Conservation (phyloP, 2,329 filamentous ascomycete species). For the Neofusicoccum umdonicola region DNA sequence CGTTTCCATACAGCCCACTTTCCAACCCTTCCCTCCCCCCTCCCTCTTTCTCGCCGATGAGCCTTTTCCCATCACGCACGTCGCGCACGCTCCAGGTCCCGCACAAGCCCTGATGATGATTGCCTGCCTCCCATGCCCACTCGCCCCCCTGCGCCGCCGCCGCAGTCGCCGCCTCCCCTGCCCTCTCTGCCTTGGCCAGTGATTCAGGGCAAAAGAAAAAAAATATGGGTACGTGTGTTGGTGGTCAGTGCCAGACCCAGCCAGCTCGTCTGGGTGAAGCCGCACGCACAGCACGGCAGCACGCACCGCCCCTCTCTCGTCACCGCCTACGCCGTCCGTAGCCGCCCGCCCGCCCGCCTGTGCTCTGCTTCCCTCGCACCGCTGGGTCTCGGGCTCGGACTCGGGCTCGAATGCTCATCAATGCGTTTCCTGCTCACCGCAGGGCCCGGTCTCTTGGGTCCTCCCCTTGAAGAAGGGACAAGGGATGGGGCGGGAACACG, state of each 20-base stretch:
- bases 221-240: neutral
- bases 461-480: neutral
- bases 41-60: neutral
- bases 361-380: neutral
- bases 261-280: slow-evolving; percentile 11
- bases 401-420: too few relatives aligned
- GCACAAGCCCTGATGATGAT: too few relatives aligned
- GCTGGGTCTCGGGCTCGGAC: neutral
- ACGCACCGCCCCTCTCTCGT: neutral
- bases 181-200: neutral
- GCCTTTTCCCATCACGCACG: neutral
- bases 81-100: too few relatives aligned
- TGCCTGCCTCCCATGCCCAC: too few relatives aligned
- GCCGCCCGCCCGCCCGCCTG: too few relatives aligned
- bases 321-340: too few relatives aligned
- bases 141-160: too few relatives aligned
- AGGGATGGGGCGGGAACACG: neutral
- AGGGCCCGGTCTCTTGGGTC: too few relatives aligned
- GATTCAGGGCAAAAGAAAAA: neutral
- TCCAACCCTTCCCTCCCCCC: neutral
- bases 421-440: too few relatives aligned
- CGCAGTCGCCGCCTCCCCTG: neutral
- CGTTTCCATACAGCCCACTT: neutral
- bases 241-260: neutral
- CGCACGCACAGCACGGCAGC: neutral